Base-by-base conservation (phyloP, 1,284 basidiomycete genomes). In the Trichosporon ovoides region DNA sequence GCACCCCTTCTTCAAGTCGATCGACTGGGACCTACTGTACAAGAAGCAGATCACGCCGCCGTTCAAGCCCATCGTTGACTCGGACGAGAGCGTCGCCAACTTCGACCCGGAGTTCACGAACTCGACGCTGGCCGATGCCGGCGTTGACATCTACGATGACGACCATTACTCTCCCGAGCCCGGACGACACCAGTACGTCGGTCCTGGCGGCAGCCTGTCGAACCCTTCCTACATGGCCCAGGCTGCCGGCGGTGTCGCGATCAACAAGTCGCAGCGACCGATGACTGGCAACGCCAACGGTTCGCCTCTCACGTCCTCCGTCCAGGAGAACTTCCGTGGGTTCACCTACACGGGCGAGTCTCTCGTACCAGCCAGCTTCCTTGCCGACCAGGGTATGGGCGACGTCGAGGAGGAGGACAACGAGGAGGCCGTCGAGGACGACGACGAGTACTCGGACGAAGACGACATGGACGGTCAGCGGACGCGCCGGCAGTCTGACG, bases 81-180 rank as follows among this genome's bases (percentile, higher is more conserved):
- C 92, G 24, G 96, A 99, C 81, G 96, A 99, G 78, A 92, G 88
- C 22, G 93, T 93, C 33, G 87, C 88, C 67, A 98, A 98, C 81
- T 99, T 99, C 75, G 96, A 99, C 76, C 90, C 92, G 40, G 94
- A 98, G 78, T 99, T 99, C 77, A 99, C 96, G 7, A 74, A 72
- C 62, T 71, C 74, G 24, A 69, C 72, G 1, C 61, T 76, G 33
- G 61, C 67, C 37, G 74, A 74, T 35, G 74, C 74, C 33, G 88
- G 86, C 16, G 77, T 81, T n/a, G 79, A 82, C 34, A 81, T 81
- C 51, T 80, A 84, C 64, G 80, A 83, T 52, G 83, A 85, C 40
- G 88, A 75, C n/a, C 71, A 73, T 50, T 61, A 46, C 31, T 58
- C 56, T 9, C 53, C 36, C 40, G 63, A 63, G 38, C 60, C 68